Evolutionary conservation across 306 rosid genomes (phyloP).

Genomic region (Macrotyloma uniflorum): DNA sequence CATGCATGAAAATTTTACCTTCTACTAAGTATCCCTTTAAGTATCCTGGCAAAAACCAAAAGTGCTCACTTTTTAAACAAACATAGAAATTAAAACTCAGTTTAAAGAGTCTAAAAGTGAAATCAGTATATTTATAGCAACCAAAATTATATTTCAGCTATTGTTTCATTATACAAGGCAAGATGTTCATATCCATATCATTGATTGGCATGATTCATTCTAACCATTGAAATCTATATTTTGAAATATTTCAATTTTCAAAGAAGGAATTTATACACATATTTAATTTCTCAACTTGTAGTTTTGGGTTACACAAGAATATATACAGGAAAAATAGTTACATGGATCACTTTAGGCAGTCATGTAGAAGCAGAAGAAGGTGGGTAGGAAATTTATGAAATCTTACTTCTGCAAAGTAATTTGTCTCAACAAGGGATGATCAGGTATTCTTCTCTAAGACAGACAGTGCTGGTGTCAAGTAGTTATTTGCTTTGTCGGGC

Average conservation of each 20-base stretch:
- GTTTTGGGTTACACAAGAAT: constrained; percentile 11
- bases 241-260: background rate
- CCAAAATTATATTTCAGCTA: background rate
- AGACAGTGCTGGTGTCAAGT: no score
- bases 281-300: constrained; percentile 5
- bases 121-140: background rate
- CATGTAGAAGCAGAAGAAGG: constrained; percentile 2
- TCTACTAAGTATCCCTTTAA: no score
- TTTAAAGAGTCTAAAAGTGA: background rate
- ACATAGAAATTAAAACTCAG: no score
- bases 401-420: no score
- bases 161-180: background rate
- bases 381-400: constrained; percentile 1
- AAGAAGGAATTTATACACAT: background rate
- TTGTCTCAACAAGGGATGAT: no score
- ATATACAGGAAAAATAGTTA: constrained; percentile 29
- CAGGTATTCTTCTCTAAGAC: no score
- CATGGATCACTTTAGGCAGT: constrained; percentile 22
- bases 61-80: no score
- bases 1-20: no score
- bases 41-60: no score
- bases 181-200: background rate
- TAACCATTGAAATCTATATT: constrained; percentile 15
- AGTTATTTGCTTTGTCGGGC: no score
- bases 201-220: background rate